A percentile compares a stretch with the other conserved stretches of the same genome.
These are phyloP conservation scores for Chaetomiaceae sp. DNA, from an alignment of 2,329 filamentous ascomycete genomes.

Conservation along the genomic window DNA sequence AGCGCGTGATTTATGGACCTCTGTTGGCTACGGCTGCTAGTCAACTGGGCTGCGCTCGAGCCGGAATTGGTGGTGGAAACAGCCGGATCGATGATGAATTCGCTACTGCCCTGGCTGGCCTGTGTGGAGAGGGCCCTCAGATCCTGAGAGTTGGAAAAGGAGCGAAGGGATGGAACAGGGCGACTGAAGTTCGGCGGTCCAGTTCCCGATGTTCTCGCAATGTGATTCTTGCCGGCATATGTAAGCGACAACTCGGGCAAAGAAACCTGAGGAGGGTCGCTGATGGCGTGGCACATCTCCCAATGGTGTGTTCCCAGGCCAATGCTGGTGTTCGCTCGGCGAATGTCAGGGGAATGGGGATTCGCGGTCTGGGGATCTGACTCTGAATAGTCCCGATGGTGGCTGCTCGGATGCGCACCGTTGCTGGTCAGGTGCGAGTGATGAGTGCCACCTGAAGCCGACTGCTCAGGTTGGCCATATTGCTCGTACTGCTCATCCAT, in stretches of 20 bases:
- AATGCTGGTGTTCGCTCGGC: neutral
- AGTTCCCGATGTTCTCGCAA: neutral
- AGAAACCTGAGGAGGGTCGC: slow-evolving; percentile 4
- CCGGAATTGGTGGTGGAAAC: no score
- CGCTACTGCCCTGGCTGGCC: neutral
- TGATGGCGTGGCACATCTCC: slow-evolving; percentile 2
- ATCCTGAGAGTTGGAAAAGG: slow-evolving; percentile 4
- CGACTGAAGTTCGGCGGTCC: neutral
- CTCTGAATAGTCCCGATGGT: neutral
- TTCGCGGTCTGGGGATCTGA: neutral
- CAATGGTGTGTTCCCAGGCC: neutral
- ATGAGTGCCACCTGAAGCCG: neutral
- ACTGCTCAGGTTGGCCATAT: no score
- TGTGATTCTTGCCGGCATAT: neutral
- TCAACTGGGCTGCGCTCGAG: no score
- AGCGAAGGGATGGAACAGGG: neutral
- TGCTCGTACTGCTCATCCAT: no score
- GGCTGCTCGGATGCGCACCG: neutral
- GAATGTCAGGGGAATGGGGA: neutral
- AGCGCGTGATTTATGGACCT: neutral
- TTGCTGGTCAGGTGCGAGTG: neutral
- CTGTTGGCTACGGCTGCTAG: no score
- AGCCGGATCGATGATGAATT: no score
- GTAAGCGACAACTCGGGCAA: slow-evolving; percentile 5
- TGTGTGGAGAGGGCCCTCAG: neutral